Conservation (phyloP, 169 alveolate species). For the Plasmodium malariae region DNA sequence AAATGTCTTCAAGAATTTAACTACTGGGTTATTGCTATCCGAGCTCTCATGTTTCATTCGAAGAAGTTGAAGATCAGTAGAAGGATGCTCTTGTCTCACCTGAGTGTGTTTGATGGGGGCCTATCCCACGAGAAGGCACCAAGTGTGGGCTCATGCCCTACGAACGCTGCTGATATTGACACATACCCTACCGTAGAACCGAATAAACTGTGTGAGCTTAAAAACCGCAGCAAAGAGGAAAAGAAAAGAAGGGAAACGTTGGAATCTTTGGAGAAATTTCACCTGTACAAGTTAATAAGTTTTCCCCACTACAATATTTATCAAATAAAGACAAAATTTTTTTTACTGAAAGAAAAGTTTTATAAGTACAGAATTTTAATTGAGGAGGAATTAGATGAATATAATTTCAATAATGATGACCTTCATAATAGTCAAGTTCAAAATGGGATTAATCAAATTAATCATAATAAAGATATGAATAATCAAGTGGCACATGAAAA, state of each 20-base stretch:
- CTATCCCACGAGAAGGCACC: no score
- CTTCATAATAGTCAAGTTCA: no score
- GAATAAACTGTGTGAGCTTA: neutral
- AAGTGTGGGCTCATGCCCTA: no score
- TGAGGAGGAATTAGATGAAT: constrained; percentile 35
- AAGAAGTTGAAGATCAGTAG: constrained; percentile 22
- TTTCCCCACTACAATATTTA: constrained; percentile 44
- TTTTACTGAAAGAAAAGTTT: constrained; percentile 35
- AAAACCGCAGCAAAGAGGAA: neutral
- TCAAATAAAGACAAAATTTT: constrained; percentile 53
- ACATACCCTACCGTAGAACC: no score
- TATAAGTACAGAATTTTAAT: constrained; percentile 37
- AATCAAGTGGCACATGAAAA: no score
- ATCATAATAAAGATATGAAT: no score
- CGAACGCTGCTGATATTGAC: no score
- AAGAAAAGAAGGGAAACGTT: neutral
- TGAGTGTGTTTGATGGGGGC: neutral
- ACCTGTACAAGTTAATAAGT: constrained; percentile 17
- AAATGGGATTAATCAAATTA: neutral
- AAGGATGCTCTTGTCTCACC: constrained; percentile 22
- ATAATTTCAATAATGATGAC: neutral
- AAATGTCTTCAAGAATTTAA: constrained; percentile 46
- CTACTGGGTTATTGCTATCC: constrained; percentile 38
- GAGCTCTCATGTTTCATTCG: constrained; percentile 47
- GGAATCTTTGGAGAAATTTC: constrained; percentile 13